Evolutionary conservation across 2,329 filamentous ascomycete species (phyloP), one percentile per base, ranked within the genome.

Genomic region (Aspergillus pseudonomiae): DNA sequence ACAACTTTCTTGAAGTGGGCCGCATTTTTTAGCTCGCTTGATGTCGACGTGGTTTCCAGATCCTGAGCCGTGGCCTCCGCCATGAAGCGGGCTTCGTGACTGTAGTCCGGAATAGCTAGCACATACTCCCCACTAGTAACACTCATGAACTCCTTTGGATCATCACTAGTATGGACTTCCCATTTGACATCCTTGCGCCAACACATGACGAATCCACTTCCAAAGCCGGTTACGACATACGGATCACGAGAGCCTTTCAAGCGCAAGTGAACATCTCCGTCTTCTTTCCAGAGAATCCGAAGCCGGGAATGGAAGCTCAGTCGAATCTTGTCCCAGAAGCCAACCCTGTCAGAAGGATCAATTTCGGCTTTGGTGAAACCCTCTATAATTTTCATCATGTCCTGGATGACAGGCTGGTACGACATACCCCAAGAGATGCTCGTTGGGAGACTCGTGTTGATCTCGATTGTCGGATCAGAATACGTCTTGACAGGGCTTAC

Each of bases 341-440:
- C 95, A 54, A 96, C 93, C 61, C 91, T 86, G 68, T 99, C 96
- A 0, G 95, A 98, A 1, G 92, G 91, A 76, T 99, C 96, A 32
- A 97, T 84, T 67, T 94, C 94, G 9, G 94, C 93, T 75, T 99
- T 99, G 0, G 94, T 97, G 76, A 99, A 98, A 2, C 92, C 94
- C 78, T 99, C 95, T 65, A 99, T 91, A 30, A 94, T 94, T 86
- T 98, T 97, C 95, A 99, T 99, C 91, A 98, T 97, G 74, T 99
- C 96, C 77, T 99, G 95, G 56, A 99, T 94, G 1, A 94, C 94
- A 32, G 96, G 95, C 74, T 99, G 96, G 73, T 98, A 99, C 2
- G 94, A 97, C 53, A 95, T 94, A 9, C 94, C 94, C 96, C 95
- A 99, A 0, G 94, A 97, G 59, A 99, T 94, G 52, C 92, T 89